Percentiles rank a stretch among this genome's conserved stretches.
Conservation (phyloP, 1,284 basidiomycete species). For the Apiotrichum montevideense region DNA sequence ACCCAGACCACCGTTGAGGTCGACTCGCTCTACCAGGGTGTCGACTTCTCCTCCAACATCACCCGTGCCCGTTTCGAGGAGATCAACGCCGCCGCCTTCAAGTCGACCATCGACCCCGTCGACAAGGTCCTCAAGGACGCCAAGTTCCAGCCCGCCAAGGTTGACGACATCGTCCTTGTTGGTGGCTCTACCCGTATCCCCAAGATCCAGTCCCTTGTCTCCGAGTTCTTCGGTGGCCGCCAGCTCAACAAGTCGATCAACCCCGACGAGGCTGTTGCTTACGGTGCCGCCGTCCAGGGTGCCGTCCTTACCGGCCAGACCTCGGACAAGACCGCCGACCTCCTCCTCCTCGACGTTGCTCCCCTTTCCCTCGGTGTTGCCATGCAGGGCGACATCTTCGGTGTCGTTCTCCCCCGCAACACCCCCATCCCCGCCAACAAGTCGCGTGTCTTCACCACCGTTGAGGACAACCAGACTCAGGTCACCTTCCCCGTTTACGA, state of each 20-base stretch:
- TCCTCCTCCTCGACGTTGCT: constrained; percentile 90
- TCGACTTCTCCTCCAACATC: constrained; percentile 90
- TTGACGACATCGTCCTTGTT: constrained; percentile 98
- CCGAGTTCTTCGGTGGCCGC: constrained; percentile 95
- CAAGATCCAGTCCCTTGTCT: constrained; percentile 96
- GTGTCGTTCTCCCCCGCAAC: constrained; percentile 83
- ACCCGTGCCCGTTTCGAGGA: constrained; percentile 99
- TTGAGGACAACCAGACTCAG: constrained; percentile 96
- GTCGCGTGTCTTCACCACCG: constrained; percentile 90
- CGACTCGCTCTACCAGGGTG: constrained; percentile 89
- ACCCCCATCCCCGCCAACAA: constrained; percentile 97
- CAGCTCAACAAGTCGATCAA: constrained; percentile 99
- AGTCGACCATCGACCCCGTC: constrained; percentile 95
- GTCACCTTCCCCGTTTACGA: constrained; percentile 98
- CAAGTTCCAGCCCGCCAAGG: constrained; percentile 94
- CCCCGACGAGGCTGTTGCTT: constrained; percentile 90
- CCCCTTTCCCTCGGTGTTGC: constrained; percentile 96
- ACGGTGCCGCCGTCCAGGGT: constrained; percentile 94
- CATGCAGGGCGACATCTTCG: constrained; percentile 97
- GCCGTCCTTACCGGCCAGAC: constrained; percentile 94
- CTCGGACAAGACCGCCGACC: constrained; percentile 90
- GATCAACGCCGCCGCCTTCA: constrained; percentile 91
- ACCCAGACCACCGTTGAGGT: constrained; percentile 98
- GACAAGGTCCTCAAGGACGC: constrained; percentile 99
- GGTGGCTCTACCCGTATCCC: constrained; percentile 99